A percentile compares a stretch with the other conserved stretches of the same genome.
Conservation (phyloP, 2,329 filamentous ascomycete genomes). For the Colletotrichum acutatum region DNA sequence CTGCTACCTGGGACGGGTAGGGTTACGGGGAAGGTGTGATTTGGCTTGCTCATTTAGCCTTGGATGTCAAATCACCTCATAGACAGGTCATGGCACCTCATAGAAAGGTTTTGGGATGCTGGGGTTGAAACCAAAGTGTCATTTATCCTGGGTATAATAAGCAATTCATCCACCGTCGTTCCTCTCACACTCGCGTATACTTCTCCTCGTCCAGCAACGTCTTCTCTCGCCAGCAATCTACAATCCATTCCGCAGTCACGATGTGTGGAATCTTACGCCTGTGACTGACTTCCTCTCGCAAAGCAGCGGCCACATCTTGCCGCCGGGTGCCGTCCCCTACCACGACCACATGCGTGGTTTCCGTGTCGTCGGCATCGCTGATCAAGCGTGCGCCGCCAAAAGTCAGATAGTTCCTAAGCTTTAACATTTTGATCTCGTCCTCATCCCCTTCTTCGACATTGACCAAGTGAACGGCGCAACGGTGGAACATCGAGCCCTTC, state of each 20-base stretch:
- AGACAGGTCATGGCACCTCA: conserved; percentile 3
- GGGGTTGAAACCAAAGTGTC: conserved; percentile 15
- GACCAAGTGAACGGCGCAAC: conserved; percentile 55
- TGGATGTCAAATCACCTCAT: background rate
- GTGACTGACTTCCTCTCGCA: conserved; percentile 47
- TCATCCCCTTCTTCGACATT: conserved; percentile 35
- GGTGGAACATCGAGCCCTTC: conserved; percentile 63
- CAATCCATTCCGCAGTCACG: conserved; percentile 78
- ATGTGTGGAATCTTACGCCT: conserved; percentile 71
- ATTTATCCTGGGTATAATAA: background rate
- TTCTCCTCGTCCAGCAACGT: conserved; percentile 85
- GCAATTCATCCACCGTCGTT: background rate
- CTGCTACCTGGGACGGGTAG: too few species aligned
- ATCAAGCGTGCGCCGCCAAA: conserved; percentile 76
- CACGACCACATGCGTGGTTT: conserved; percentile 79
- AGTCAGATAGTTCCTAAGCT: conserved; percentile 65
- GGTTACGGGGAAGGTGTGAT: too few species aligned
- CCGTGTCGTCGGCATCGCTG: conserved; percentile 59
- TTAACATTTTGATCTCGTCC: conserved; percentile 42
- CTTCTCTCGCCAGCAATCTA: conserved; percentile 81
- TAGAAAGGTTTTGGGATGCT: conserved; percentile 5
- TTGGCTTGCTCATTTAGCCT: background rate
- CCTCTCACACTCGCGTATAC: conserved; percentile 49
- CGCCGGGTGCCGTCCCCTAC: conserved; percentile 51
- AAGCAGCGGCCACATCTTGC: conserved; percentile 48